phyloP scores from a whole-genome alignment of 768 basidiomycete species.

The Kwoniella sp. region DNA sequence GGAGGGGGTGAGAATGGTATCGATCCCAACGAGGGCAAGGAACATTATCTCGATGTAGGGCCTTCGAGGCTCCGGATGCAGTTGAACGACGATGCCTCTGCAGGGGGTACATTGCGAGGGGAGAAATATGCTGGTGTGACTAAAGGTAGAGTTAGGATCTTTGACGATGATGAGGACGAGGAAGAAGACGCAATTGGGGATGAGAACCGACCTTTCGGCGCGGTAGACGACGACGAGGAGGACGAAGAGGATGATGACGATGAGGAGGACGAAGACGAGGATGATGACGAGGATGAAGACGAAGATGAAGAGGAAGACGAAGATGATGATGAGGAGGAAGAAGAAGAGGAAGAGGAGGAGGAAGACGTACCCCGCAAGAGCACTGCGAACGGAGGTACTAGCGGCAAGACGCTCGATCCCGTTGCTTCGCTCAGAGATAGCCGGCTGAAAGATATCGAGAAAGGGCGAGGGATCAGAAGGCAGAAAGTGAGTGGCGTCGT shows the following conservation, averaged over 20 bases:
- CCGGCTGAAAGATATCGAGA: conserved; percentile 58
- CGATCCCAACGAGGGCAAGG: conserved; percentile 60
- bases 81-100: conserved; percentile 64
- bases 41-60: conserved; percentile 87
- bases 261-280: conserved; percentile 22
- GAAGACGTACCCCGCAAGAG: conserved; percentile 30
- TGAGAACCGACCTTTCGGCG: conserved; percentile 79
- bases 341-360: conserved; percentile 38
- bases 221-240: conserved; percentile 61
- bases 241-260: conserved; percentile 30
- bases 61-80: conserved; percentile 66
- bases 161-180: conserved; percentile 27
- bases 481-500: conserved; percentile 84
- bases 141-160: conserved; percentile 22
- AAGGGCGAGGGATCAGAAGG: conserved; percentile 78
- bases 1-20: conserved; percentile 34
- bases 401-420: conserved; percentile 40
- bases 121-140: conserved; percentile 21
- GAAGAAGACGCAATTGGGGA: conserved; percentile 57
- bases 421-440: conserved; percentile 46
- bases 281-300: conserved; percentile 48
- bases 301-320: conserved; percentile 23
- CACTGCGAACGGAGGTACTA: neutral
- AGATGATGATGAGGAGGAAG: conserved; percentile 19
- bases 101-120: conserved; percentile 25